Conservation (phyloP, 371 early-diverging fungal species). For the Mortierella sp. region DNA sequence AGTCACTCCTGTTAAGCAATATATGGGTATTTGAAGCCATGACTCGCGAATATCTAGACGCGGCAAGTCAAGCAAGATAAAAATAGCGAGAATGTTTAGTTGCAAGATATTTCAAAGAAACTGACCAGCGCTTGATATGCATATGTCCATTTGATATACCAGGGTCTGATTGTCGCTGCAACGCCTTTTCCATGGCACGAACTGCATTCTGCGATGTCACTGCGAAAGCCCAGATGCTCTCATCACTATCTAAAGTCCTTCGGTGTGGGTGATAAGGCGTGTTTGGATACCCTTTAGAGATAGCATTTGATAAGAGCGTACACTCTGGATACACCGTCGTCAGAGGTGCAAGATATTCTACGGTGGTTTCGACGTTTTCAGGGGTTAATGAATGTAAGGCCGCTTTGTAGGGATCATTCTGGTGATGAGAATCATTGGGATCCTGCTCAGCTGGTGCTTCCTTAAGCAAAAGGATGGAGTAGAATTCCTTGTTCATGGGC, state of each 20-base stretch:
- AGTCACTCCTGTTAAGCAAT: conserved; percentile 40
- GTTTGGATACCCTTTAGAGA: conserved; percentile 16
- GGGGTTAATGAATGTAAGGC: conserved; percentile 7
- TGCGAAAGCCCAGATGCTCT: conserved; percentile 35
- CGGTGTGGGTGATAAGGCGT: background rate
- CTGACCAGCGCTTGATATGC: background rate
- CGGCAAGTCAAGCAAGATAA: background rate
- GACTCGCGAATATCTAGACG: conserved; percentile 21
- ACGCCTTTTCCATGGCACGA: conserved; percentile 14
- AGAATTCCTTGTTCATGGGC: background rate
- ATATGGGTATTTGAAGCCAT: conserved; percentile 41
- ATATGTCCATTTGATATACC: conserved; percentile 6
- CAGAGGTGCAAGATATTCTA: conserved; percentile 33
- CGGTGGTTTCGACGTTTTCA: conserved; percentile 2
- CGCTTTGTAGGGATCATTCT: conserved; percentile 18
- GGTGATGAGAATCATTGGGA: background rate
- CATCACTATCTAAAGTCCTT: background rate
- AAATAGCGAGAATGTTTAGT: background rate
- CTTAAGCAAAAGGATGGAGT: conserved; percentile 40
- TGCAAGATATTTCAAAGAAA: background rate
- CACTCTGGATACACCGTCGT: conserved; percentile 15
- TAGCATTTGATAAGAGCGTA: conserved; percentile 18
- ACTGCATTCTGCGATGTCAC: conserved; percentile 48
- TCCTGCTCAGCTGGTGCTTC: background rate
- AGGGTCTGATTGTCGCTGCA: conserved; percentile 19